Evolutionary conservation across 345 rosid species (phyloP).

Genomic region (Angophora floribunda): DNA sequence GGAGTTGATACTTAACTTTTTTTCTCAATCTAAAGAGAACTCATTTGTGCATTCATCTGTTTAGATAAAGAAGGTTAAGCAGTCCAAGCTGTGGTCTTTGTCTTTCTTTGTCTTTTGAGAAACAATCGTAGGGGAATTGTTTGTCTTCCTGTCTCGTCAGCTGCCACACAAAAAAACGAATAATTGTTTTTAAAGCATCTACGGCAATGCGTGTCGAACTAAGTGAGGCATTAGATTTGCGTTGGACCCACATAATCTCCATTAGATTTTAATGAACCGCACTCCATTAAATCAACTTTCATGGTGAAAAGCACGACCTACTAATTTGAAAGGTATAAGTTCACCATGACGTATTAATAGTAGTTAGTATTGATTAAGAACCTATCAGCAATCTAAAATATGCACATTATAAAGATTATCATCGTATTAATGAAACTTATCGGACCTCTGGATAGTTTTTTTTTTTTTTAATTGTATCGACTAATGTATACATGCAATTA

Average conservation of each 20-base stretch:
- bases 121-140: background rate
- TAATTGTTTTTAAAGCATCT: background rate
- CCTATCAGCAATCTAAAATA: background rate
- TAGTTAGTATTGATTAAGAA: background rate
- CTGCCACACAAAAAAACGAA: background rate
- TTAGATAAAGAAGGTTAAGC: background rate
- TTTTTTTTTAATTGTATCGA: fast-evolving
- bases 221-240: background rate
- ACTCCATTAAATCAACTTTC: background rate
- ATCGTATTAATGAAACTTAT: background rate
- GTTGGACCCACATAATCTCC: background rate
- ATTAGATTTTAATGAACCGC: background rate
- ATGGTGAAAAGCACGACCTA: background rate
- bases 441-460: fast-evolving
- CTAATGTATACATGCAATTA: background rate
- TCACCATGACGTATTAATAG: background rate
- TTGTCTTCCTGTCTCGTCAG: background rate
- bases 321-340: background rate
- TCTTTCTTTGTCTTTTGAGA: background rate
- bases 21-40: background rate
- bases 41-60: background rate
- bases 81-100: background rate
- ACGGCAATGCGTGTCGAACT: background rate
- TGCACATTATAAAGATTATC: background rate
- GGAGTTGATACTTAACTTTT: background rate